A percentile compares a stretch with the other conserved stretches of the same genome.
Conservation (phyloP, 305 asterid species). For the Petunia hybrid region DNA sequence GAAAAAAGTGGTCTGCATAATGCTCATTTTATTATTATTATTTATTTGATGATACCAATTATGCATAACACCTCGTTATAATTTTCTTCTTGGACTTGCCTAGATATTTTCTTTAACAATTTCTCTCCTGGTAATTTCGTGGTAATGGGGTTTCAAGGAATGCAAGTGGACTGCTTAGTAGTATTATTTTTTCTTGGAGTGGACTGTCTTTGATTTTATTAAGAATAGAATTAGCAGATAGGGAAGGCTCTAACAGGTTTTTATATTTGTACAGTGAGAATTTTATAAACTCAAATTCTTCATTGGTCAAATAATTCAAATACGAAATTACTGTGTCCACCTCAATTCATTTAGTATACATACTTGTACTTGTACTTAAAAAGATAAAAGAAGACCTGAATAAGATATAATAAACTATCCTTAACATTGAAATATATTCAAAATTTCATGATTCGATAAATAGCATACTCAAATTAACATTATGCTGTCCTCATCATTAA, state of each 20-base stretch:
- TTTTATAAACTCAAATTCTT: neutral
- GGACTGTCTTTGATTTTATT: neutral
- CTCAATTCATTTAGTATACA: neutral
- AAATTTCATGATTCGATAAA: too few relatives aligned
- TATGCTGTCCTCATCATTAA: too few relatives aligned
- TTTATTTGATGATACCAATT: neutral
- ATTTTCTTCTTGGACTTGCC: neutral
- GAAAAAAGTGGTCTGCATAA: neutral
- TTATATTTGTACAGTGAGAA: too few relatives aligned
- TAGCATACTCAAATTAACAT: too few relatives aligned
- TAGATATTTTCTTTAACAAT: neutral
- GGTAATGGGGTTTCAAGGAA: neutral
- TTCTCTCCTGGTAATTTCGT: neutral
- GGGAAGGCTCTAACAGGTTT: neutral
- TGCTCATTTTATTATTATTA: neutral
- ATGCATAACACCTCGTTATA: neutral
- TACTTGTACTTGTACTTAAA: too few relatives aligned
- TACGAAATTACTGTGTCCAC: neutral
- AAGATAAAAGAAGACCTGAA: too few relatives aligned
- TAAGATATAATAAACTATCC: too few relatives aligned
- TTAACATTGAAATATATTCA: too few relatives aligned
- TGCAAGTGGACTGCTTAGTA: neutral
- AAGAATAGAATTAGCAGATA: neutral
- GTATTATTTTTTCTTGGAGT: neutral
- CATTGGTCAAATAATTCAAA: neutral